A percentile compares a stretch with the other conserved stretches of the same genome.
phyloP scores from a whole-genome alignment of 164 flowering plant species.

The Buxus sempervirens region DNA sequence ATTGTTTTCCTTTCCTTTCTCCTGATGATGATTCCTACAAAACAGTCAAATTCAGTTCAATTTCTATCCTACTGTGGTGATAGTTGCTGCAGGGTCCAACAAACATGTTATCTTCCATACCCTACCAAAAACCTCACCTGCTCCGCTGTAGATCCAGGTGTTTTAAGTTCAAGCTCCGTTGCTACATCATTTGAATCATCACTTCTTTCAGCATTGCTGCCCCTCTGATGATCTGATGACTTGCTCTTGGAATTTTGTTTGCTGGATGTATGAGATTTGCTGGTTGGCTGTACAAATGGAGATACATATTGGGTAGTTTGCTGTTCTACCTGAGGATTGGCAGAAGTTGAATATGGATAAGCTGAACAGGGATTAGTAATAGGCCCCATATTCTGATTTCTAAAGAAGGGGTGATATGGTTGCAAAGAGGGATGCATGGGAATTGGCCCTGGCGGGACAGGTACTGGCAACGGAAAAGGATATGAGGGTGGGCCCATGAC shows the following conservation, averaged over 20 bases:
- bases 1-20: slow-evolving; percentile 42
- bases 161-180: slow-evolving; percentile 72
- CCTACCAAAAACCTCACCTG: slow-evolving; percentile 33
- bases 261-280: slow-evolving; percentile 42
- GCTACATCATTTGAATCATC: slow-evolving; percentile 62
- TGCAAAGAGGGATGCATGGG: slow-evolving; percentile 86
- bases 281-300: slow-evolving; percentile 35
- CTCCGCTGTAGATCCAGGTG: slow-evolving; percentile 58
- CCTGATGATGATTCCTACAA: slow-evolving; percentile 46
- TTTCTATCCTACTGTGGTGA: not conserved
- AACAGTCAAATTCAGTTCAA: not conserved
- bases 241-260: slow-evolving; percentile 53
- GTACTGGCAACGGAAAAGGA: slow-evolving; percentile 67
- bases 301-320: slow-evolving; percentile 41
- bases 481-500: slow-evolving; percentile 73
- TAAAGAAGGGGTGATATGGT: slow-evolving; percentile 58
- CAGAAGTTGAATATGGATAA: slow-evolving; percentile 56
- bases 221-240: slow-evolving; percentile 34
- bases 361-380: slow-evolving; percentile 40
- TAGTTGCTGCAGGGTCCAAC: not conserved
- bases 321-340: slow-evolving; percentile 47
- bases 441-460: slow-evolving; percentile 62
- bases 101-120: not conserved
- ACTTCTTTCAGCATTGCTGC: slow-evolving; percentile 32
- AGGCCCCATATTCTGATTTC: slow-evolving; percentile 36